These are phyloP conservation scores for Protea cynaroides DNA, from an alignment of 164 flowering plant species.

Conservation along the genomic window DNA sequence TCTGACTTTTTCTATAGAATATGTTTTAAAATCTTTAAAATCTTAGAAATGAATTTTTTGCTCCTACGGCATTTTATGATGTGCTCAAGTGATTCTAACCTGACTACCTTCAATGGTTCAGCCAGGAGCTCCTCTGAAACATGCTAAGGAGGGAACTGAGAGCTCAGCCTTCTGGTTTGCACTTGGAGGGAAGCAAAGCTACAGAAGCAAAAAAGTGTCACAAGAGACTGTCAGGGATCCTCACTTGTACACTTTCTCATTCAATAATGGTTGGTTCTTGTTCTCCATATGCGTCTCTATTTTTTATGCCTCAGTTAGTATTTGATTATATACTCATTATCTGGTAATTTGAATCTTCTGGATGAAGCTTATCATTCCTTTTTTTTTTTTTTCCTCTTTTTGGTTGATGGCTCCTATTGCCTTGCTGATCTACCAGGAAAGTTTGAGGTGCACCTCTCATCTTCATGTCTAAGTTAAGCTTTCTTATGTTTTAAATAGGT, in stretches of 20 bases:
- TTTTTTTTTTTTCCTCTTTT: slow-evolving; percentile 16
- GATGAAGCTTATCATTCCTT: slow-evolving; percentile 13
- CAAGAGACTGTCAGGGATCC: slow-evolving; percentile 78
- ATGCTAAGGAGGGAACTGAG: slow-evolving; percentile 98
- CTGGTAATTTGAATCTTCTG: slow-evolving; percentile 1
- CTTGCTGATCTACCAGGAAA: slow-evolving; percentile 62
- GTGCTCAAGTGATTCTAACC: neutral
- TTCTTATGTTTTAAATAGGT: slow-evolving; percentile 1
- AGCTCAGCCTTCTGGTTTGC: slow-evolving; percentile 94
- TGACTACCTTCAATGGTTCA: slow-evolving; percentile 25
- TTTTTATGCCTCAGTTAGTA: neutral
- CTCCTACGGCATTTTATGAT: neutral
- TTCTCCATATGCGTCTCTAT: neutral
- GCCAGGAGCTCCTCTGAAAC: slow-evolving; percentile 87
- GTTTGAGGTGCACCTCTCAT: slow-evolving; percentile 62
- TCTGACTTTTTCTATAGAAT: no score
- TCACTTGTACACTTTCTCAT: slow-evolving; percentile 72
- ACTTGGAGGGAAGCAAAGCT: slow-evolving; percentile 90
- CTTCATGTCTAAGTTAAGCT: slow-evolving; percentile 1
- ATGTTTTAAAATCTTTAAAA: neutral
- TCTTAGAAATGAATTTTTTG: neutral
- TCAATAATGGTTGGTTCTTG: slow-evolving; percentile 59
- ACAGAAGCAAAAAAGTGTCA: slow-evolving; percentile 65
- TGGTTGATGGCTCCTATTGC: slow-evolving; percentile 11
- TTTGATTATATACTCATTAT: slow-evolving; percentile 1